phyloP scores from a whole-genome alignment of 176 grass and related monocot species.

The Luzula sylvatica region DNA sequence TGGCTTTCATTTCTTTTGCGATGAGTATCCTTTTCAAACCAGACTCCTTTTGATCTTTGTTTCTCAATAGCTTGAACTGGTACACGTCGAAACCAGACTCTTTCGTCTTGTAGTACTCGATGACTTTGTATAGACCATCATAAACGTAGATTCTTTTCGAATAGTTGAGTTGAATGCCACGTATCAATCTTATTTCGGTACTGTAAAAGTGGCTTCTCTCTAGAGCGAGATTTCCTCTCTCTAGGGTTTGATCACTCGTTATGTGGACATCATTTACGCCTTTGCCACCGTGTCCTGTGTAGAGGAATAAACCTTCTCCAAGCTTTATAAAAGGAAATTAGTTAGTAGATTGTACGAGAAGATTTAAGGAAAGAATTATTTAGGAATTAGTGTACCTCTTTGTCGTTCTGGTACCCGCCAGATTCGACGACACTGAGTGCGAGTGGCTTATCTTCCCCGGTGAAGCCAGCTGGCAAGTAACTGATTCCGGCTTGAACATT shows the following conservation, averaged over 20 bases:
- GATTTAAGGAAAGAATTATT: too few relatives aligned
- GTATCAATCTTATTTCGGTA: conserved; percentile 29
- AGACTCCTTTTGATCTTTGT: conserved; percentile 33
- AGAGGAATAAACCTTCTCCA: conserved; percentile 17
- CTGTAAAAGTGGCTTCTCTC: conserved; percentile 27
- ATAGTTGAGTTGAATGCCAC: conserved; percentile 10
- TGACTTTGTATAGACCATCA: conserved; percentile 31
- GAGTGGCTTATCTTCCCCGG: too few relatives aligned
- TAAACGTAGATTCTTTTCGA: conserved; percentile 26
- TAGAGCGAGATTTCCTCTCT: conserved; percentile 33
- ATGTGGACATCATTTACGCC: not conserved
- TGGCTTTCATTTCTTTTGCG: conserved; percentile 32
- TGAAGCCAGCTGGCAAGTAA: too few relatives aligned
- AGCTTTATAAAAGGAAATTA: not conserved
- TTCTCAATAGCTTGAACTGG: conserved; percentile 53
- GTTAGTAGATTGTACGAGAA: too few relatives aligned
- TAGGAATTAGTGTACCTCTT: too few relatives aligned
- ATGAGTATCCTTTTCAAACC: conserved; percentile 34
- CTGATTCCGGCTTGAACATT: too few relatives aligned
- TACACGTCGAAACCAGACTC: conserved; percentile 44
- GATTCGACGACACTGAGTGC: too few relatives aligned
- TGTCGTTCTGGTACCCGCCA: too few relatives aligned
- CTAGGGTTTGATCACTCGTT: conserved; percentile 11
- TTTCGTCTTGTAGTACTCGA: conserved; percentile 30
- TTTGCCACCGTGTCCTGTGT: conserved; percentile 36